phyloP scores from a whole-genome alignment of 129 eudicot species.

The Pseudognaphalium luteoalbum region DNA sequence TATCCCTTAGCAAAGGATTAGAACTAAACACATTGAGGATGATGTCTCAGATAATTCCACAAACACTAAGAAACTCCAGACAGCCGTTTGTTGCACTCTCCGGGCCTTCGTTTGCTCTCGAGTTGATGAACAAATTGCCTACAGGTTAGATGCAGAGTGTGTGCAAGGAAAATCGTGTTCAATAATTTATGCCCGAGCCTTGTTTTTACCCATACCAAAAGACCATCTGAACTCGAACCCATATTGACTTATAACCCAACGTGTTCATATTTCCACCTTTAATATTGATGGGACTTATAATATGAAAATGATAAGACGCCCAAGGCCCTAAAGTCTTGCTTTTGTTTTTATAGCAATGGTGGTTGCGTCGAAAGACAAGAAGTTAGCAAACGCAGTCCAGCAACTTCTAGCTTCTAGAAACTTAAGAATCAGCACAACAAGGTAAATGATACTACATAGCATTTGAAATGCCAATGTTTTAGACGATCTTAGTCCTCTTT shows the following conservation, averaged over 20 bases:
- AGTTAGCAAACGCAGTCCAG: conserved; percentile 81
- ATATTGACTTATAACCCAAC: neutral
- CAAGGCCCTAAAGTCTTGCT: conserved; percentile 17
- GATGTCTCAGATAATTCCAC: conserved; percentile 98
- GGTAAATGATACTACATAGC: conserved; percentile 42
- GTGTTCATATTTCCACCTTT: neutral
- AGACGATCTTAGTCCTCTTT: neutral
- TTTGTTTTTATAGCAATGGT: conserved; percentile 70
- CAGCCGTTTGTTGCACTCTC: conserved; percentile 90
- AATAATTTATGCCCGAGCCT: neutral
- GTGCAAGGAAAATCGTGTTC: conserved; percentile 4
- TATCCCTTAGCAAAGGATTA: conserved; percentile 93
- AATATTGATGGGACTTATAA: neutral
- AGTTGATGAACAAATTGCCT: conserved; percentile 89
- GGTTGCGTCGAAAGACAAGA: conserved; percentile 93
- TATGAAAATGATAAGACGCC: neutral
- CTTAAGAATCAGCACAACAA: conserved; percentile 85
- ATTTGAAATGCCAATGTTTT: neutral
- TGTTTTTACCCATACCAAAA: neutral
- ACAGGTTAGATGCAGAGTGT: conserved; percentile 53
- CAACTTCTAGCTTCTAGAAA: conserved; percentile 90
- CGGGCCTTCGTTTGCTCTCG: conserved; percentile 93
- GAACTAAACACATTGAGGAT: conserved; percentile 83
- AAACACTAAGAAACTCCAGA: conserved; percentile 75
- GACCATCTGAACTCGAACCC: neutral